Evolutionary conservation across 106 monocot species (phyloP), one percentile per base, ranked within the genome.

Genomic region (Dioscorea dumetorum): DNA sequence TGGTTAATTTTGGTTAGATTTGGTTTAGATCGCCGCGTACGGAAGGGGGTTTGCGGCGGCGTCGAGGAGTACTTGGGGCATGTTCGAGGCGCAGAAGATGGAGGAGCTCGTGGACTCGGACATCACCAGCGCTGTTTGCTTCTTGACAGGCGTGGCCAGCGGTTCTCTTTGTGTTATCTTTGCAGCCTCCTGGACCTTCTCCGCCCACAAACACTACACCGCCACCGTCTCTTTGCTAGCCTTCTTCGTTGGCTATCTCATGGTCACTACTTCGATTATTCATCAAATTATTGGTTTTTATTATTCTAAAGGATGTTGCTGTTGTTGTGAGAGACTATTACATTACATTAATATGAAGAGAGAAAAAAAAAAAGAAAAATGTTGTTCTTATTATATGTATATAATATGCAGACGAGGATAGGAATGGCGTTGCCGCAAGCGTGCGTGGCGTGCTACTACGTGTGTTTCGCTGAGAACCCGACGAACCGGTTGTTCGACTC

Each of bases 381-480:
- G 28, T 28, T 28, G 28, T 28, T 28, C 2, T 28, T 28, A 28
- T 28, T n/a, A n/a, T n/a, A n/a, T n/a, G n/a, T n/a, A n/a, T n/a
- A n/a, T n/a, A n/a, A 60, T 48, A 60, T n/a, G 57, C 84, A 94
- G 93, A 99, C 99, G 15, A 67, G 99, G 69, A 99, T 99, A 14
- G 99, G 80, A 8, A 99, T 99, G 99, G 99, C 99, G 31, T 50
- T 99, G 86, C 82, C 87, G 3, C 87, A 99, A 33, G 99, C 99
- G 8, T 99, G 99, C 77, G 87, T 99, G 9, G 90, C 72, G 8
- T 99, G 99, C 69, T 99, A 90, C 87, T 99, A 87, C 75, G 90
- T 93, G 3, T 99, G 93, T 82, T 99, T 85, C 60, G 99, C 93
- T 1, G 99, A 99, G 80, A 99, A 90, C 72, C 90, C 93, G 1